phyloP scores from a whole-genome alignment of 108 stramenopile genomes.

The Thalassiosira profunda region DNA sequence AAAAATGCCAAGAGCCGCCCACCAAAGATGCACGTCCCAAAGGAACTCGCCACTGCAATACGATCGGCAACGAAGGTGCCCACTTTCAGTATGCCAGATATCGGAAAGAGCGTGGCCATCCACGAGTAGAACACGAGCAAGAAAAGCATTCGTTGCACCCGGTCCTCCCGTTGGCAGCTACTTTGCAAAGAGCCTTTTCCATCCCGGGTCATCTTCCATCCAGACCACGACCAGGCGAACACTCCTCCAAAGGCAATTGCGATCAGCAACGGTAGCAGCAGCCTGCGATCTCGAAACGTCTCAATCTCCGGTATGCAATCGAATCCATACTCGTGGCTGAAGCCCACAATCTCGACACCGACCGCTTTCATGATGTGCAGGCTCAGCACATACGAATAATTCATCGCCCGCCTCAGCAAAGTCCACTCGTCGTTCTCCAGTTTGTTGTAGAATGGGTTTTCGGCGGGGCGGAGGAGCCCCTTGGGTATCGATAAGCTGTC shows the following conservation, averaged over 20 bases:
- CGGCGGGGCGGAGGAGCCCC: slow-evolving; percentile 86
- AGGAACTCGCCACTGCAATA: slow-evolving; percentile 75
- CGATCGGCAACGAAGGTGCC: slow-evolving; percentile 90
- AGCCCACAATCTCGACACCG: slow-evolving; percentile 73
- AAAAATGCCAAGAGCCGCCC: slow-evolving; percentile 37
- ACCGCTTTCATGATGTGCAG: slow-evolving; percentile 66
- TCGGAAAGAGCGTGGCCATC: slow-evolving; percentile 81
- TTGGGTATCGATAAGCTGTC: slow-evolving; percentile 73
- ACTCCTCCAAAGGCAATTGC: slow-evolving; percentile 11
- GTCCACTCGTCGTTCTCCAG: slow-evolving; percentile 12
- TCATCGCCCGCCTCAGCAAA: slow-evolving; percentile 15
- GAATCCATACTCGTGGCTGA: slow-evolving; percentile 87
- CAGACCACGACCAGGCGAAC: slow-evolving; percentile 36
- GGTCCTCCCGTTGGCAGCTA: slow-evolving; percentile 6
- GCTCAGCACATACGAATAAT: slow-evolving; percentile 69
- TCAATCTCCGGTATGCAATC: slow-evolving; percentile 70
- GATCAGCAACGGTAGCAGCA: slow-evolving; percentile 47
- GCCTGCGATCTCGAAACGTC: slow-evolving; percentile 55
- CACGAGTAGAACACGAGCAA: slow-evolving; percentile 62
- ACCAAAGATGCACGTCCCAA: slow-evolving; percentile 60
- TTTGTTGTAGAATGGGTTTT: slow-evolving; percentile 79
- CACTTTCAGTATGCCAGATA: slow-evolving; percentile 81
- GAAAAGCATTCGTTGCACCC: slow-evolving; percentile 43
- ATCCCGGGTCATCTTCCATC: neutral
- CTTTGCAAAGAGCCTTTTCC: neutral